Conservation (phyloP, 108 stramenopile species). For the Fragilaria radians region DNA sequence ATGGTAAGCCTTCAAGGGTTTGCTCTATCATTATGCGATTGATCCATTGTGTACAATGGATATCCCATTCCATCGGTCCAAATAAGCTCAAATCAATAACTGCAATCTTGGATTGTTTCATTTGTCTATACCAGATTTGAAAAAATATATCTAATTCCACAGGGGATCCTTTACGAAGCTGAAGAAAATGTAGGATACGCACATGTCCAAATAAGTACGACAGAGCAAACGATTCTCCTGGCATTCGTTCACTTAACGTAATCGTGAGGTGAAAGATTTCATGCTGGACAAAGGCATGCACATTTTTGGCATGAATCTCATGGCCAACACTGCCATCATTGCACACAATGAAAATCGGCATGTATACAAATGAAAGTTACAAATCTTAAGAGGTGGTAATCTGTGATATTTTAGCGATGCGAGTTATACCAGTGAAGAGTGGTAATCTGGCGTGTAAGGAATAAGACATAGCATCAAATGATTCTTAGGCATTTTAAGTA, state of each 20-base stretch:
- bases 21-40: neutral
- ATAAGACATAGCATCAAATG: no score
- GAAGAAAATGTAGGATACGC: neutral
- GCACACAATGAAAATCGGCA: neutral
- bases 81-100: neutral
- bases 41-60: neutral
- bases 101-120: neutral
- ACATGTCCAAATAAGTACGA: neutral
- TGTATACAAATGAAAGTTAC: no score
- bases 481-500: no score
- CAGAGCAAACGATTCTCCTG: neutral
- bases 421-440: no score
- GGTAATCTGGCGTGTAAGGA: no score
- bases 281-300: neutral
- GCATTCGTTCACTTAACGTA: neutral
- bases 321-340: neutral
- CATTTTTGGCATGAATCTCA: neutral
- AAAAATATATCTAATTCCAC: neutral
- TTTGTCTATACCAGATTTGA: neutral
- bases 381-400: no score
- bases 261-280: neutral
- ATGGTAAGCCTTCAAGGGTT: neutral
- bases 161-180: neutral
- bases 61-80: neutral
- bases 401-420: no score